Evolutionary conservation across 1,284 basidiomycete species (phyloP).

Genomic region (Rhodotorula sp.): DNA sequence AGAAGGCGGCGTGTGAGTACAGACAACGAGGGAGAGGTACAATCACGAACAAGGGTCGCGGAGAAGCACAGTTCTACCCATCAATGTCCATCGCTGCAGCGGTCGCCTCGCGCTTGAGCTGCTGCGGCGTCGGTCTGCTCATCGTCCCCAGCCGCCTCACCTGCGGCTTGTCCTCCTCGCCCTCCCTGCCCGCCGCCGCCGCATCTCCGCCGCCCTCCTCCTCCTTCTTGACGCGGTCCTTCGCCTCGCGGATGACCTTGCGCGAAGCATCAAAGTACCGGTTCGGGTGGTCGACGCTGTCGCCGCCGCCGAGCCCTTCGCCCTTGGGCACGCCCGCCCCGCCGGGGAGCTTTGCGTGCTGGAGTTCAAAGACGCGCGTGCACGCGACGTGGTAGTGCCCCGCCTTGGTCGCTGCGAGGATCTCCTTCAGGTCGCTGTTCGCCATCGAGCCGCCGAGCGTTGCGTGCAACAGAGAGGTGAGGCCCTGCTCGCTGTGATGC

Average conservation of each 20-base stretch:
- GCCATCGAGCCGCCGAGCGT: slow-evolving; percentile 63
- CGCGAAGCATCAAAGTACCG: slow-evolving; percentile 59
- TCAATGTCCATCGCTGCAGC: slow-evolving; percentile 15
- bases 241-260: slow-evolving; percentile 15
- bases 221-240: slow-evolving; percentile 21
- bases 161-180: slow-evolving; percentile 4
- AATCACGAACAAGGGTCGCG: too few relatives aligned
- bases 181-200: not conserved
- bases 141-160: too few relatives aligned
- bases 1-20: not conserved
- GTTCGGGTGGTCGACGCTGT: slow-evolving; percentile 93
- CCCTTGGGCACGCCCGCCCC: slow-evolving; percentile 73
- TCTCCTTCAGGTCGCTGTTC: slow-evolving; percentile 79
- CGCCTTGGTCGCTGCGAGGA: slow-evolving; percentile 77
- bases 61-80: slow-evolving; percentile 1
- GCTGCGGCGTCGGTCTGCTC: slow-evolving; percentile 8
- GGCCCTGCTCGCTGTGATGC: slow-evolving; percentile 81
- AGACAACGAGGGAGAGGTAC: not conserved
- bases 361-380: slow-evolving; percentile 94
- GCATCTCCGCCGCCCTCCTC: not conserved
- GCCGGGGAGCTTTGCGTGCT: slow-evolving; percentile 62
- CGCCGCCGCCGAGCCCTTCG: slow-evolving; percentile 81
- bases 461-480: slow-evolving; percentile 73
- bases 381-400: slow-evolving; percentile 94
- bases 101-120: not conserved